Evolutionary conservation across 371 early-diverging fungal genomes (phyloP).

Genomic region (Saksenaea vasiformis): DNA sequence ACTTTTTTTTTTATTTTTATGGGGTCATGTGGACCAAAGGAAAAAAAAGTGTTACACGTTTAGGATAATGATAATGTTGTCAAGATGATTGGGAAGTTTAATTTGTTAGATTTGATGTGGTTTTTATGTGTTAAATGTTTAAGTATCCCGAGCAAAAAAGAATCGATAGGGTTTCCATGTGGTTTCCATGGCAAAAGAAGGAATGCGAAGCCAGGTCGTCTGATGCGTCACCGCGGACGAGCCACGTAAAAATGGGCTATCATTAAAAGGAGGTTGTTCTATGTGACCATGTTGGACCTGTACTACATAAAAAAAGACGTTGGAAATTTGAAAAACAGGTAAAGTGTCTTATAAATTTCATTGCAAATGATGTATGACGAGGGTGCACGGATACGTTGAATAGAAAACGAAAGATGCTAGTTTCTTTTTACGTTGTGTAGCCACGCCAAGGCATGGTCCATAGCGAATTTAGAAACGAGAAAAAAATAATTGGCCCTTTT

Average conservation of each 20-base stretch:
- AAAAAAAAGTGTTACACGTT: no score
- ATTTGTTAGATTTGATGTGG: no score
- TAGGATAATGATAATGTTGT: no score
- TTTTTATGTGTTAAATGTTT: no score
- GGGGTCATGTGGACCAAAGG: background rate
- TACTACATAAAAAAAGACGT: background rate
- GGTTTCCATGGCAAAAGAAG: background rate
- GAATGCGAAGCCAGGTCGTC: background rate
- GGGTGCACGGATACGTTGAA: conserved; percentile 1
- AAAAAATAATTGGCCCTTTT: background rate
- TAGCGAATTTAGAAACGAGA: conserved; percentile 2
- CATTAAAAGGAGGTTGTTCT: background rate
- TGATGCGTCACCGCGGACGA: conserved; percentile 2
- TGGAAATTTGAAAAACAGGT: background rate
- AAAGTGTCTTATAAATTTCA: background rate
- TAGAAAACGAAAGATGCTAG: background rate
- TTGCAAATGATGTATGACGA: background rate
- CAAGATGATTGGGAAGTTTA: no score
- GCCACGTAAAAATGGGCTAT: background rate
- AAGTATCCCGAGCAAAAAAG: background rate
- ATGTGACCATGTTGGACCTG: background rate
- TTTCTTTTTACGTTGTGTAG: background rate
- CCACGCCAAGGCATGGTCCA: conserved; percentile 2
- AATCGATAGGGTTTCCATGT: background rate
- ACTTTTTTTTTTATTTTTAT: background rate